phyloP scores from a whole-genome alignment of 2,329 filamentous ascomycete species.

The Aaosphaeria pasadenensis region DNA sequence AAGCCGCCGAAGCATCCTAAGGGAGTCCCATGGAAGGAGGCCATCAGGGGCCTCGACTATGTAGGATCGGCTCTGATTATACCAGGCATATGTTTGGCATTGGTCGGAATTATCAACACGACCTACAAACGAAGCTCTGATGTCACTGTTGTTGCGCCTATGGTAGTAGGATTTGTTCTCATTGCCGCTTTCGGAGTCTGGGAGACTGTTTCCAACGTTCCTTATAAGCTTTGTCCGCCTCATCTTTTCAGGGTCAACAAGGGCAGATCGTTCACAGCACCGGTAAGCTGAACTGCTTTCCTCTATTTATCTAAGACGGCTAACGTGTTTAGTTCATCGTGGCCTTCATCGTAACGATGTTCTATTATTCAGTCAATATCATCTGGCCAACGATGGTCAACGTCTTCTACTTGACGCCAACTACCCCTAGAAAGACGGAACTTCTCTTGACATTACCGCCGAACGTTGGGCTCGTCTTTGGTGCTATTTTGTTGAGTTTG shows the following conservation, averaged over 20 bases:
- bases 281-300: slow-evolving; percentile 6
- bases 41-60: slow-evolving; percentile 30
- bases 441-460: slow-evolving; percentile 45
- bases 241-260: slow-evolving; percentile 45
- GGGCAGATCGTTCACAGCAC: slow-evolving; percentile 49
- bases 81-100: slow-evolving; percentile 20
- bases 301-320: no score
- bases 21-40: slow-evolving; percentile 21
- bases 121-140: slow-evolving; percentile 20
- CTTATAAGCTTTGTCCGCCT: slow-evolving; percentile 36
- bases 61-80: slow-evolving; percentile 26
- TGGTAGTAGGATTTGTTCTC: slow-evolving; percentile 31
- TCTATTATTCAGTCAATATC: slow-evolving; percentile 50
- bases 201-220: slow-evolving; percentile 25
- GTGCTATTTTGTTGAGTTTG: slow-evolving; percentile 40
- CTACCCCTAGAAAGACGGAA: slow-evolving; percentile 25
- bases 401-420: slow-evolving; percentile 41
- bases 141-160: slow-evolving; percentile 27
- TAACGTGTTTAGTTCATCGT: slow-evolving; percentile 32
- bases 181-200: slow-evolving; percentile 33
- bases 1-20: slow-evolving; percentile 26
- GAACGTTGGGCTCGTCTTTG: slow-evolving; percentile 45
- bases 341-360: slow-evolving; percentile 50
- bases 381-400: slow-evolving; percentile 49
- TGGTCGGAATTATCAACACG: slow-evolving; percentile 35